Base-by-base conservation (phyloP, 306 rosid genomes). In the Lathyrus oleraceus region DNA sequence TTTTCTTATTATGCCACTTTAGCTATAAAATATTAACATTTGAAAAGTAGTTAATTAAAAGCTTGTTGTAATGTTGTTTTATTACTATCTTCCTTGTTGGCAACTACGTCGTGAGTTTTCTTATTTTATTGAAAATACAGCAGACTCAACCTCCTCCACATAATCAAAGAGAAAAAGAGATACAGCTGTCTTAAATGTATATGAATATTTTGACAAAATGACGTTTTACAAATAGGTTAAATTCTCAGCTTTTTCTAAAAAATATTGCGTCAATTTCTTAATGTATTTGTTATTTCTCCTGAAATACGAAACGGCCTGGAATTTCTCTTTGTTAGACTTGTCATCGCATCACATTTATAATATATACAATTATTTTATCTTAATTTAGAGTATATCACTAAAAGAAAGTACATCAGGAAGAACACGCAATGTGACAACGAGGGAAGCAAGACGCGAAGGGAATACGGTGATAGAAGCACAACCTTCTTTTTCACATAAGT, bases 81-180 rank as follows among this genome's bases (percentile, higher is more conserved):
- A 20, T 52, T 52, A 52, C 30, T 4, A 21, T 56, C 38, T 56
- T 56, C 62, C 39, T 56, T 25, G 62, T 56, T 56, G 39, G 61
- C 61, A 54, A 54, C 61, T 54, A 6, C 14, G 61, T 25, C 9
- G 16, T 25, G 32, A 52, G 1, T 53, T 21, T 53, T 15, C 30
- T 10, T 56, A 23, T 56, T 56, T 25, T 25, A 54, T 54, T 54
- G 32, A 54, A 52, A 54, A 23, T 54, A 21, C 61, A 54, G 61
- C 61, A 23, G 61, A 54, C 32, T 49, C 56, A 17, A 49, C 12
- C 12, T 10, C 25, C 11, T 16, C 54, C 23, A 16, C 56, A 21
- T 7, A 6, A 16, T 48, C 23, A 48, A 48, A 16, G 23, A 16
- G n/a, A 44, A 13, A 12, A 43, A 12, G 3, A 43, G 3, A 12